These are phyloP conservation scores for Monilinia fructigena DNA, from an alignment of 2,329 filamentous ascomycete genomes.

Conservation along the genomic window DNA sequence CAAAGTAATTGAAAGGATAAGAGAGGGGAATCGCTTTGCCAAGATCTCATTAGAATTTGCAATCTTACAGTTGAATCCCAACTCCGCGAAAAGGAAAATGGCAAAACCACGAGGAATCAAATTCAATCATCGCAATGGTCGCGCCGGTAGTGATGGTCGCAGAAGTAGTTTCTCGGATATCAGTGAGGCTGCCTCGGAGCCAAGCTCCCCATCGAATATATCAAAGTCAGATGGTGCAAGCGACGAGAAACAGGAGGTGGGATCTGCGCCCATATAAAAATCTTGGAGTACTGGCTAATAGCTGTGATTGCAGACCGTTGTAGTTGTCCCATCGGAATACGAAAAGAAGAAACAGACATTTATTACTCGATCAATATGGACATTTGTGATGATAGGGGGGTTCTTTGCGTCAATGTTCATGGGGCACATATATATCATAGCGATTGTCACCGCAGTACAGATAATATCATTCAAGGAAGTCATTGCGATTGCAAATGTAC, in stretches of 20 bases:
- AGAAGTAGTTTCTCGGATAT: conserved; percentile 71
- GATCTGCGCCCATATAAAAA: not conserved
- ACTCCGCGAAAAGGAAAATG: conserved; percentile 37
- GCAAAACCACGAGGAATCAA: conserved; percentile 53
- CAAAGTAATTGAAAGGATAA: conserved; percentile 10
- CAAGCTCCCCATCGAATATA: conserved; percentile 34
- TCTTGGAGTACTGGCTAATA: conserved; percentile 29
- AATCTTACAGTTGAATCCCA: conserved; percentile 9
- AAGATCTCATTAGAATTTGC: conserved; percentile 24
- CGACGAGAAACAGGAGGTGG: conserved; percentile 37
- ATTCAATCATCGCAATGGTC: conserved; percentile 45
- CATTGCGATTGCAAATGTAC: conserved; percentile 94
- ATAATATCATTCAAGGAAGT: conserved; percentile 99
- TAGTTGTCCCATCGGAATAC: conserved; percentile 63
- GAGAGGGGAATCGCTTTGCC: conserved; percentile 13
- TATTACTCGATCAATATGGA: conserved; percentile 96
- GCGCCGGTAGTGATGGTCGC: conserved; percentile 43
- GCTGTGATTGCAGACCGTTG: conserved; percentile 26
- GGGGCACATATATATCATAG: conserved; percentile 96
- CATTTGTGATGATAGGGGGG: conserved; percentile 89
- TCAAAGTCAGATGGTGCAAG: conserved; percentile 36
- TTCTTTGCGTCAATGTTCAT: conserved; percentile 94
- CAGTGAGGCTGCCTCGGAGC: conserved; percentile 57
- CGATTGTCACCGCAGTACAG: conserved; percentile 87
- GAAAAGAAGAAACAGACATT: conserved; percentile 99